phyloP scores from a whole-genome alignment of 2,329 filamentous ascomycete species.

The Sarocladium strictum region DNA sequence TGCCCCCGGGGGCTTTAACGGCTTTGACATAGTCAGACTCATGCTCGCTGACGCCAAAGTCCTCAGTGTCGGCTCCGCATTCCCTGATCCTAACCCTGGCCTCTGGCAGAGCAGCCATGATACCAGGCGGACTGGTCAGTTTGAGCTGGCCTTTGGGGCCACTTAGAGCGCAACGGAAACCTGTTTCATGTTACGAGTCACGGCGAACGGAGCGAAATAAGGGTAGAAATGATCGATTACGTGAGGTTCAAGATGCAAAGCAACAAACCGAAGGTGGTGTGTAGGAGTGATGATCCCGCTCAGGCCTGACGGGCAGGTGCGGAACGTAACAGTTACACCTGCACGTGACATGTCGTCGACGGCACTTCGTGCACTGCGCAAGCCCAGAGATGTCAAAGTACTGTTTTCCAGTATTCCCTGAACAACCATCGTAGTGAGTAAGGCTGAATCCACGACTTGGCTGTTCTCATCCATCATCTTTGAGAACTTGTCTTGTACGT shows the following conservation, averaged over 20 bases:
- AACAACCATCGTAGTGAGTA: conserved; percentile 24
- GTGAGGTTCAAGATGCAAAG: too few relatives aligned
- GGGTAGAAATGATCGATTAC: too few relatives aligned
- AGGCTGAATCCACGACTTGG: conserved; percentile 14
- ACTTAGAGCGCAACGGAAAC: conserved; percentile 24
- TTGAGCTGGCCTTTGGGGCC: conserved; percentile 27
- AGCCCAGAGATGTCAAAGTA: conserved; percentile 20
- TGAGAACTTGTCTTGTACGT: conserved; percentile 15
- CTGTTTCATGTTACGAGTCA: too few relatives aligned
- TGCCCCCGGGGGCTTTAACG: not conserved
- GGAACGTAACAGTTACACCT: too few relatives aligned
- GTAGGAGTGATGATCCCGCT: too few relatives aligned
- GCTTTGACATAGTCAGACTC: not conserved
- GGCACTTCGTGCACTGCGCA: conserved; percentile 14
- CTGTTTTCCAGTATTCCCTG: conserved; percentile 23
- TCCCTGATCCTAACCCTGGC: not conserved
- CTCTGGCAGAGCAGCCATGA: not conserved
- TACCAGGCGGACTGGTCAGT: conserved; percentile 11
- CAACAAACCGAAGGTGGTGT: too few relatives aligned
- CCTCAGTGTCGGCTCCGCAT: not conserved
- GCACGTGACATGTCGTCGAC: too few relatives aligned
- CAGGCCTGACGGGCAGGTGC: too few relatives aligned
- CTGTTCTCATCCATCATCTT: conserved; percentile 16
- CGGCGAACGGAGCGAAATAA: too few relatives aligned
- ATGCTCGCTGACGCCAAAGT: not conserved